Conservation (phyloP, 495 filamentous ascomycete species). For the Cercophora sp. region DNA sequence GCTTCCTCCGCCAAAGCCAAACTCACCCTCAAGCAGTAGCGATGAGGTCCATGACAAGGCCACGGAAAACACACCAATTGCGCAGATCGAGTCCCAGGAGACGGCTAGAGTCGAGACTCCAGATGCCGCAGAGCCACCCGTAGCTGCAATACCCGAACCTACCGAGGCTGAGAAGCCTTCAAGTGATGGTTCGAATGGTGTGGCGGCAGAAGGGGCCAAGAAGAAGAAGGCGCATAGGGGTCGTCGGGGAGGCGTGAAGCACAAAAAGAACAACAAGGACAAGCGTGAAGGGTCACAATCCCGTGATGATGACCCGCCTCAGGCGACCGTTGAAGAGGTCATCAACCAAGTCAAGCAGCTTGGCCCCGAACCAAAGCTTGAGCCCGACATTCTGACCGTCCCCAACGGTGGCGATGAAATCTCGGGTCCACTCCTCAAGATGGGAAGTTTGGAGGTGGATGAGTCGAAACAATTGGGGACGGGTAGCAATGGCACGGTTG, state of each 20-base stretch:
- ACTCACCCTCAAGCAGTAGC: too few relatives aligned
- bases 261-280: conserved; percentile 53
- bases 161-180: neutral
- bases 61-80: too few relatives aligned
- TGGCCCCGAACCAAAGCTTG: conserved; percentile 46
- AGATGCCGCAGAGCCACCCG: conserved; percentile 9
- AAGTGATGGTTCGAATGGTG: conserved; percentile 33
- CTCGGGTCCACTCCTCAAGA: conserved; percentile 58
- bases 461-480: conserved; percentile 69
- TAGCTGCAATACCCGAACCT: conserved; percentile 11
- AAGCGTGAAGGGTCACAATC: conserved; percentile 38
- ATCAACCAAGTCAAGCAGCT: conserved; percentile 43
- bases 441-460: conserved; percentile 69
- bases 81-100: too few relatives aligned
- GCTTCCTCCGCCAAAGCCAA: too few relatives aligned
- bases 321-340: conserved; percentile 41
- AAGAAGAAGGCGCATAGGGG: conserved; percentile 84
- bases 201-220: conserved; percentile 32
- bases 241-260: conserved; percentile 71
- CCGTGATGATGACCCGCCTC: conserved; percentile 34
- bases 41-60: too few relatives aligned
- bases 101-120: too few relatives aligned
- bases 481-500: conserved; percentile 82
- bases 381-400: conserved; percentile 54
- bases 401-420: conserved; percentile 49